Percentiles rank a stretch among this genome's conserved stretches.
These are phyloP conservation scores for Cladophialophora carrionii DNA, from an alignment of 2,329 filamentous ascomycete genomes.

Conservation along the genomic window DNA sequence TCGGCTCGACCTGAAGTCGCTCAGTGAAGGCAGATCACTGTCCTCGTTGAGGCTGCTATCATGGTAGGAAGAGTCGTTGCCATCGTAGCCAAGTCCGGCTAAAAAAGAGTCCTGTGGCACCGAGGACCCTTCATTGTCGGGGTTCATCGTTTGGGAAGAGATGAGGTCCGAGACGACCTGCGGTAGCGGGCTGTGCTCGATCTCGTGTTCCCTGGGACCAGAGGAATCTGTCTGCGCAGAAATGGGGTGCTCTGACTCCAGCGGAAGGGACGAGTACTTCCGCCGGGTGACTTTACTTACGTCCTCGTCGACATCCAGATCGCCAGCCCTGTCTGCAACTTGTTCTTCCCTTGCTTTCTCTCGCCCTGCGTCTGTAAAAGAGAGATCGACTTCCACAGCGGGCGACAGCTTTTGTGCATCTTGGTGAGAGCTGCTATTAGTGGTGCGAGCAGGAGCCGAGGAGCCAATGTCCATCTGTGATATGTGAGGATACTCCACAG, in stretches of 20 bases:
- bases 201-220: background rate
- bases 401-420: conserved; percentile 37
- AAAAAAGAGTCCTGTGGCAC: conserved; percentile 30
- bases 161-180: background rate
- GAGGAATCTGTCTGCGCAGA: conserved; percentile 1
- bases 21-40: conserved; percentile 36
- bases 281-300: conserved; percentile 2
- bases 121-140: conserved; percentile 11
- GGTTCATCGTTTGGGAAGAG: conserved; percentile 1
- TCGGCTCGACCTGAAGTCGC: conserved; percentile 32
- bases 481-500: conserved; percentile 38
- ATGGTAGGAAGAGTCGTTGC: conserved; percentile 33
- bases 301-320: conserved; percentile 7
- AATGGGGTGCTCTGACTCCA: background rate
- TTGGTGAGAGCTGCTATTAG: conserved; percentile 36
- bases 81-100: conserved; percentile 33
- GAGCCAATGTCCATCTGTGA: conserved; percentile 34
- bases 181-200: background rate
- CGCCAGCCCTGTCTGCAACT: background rate
- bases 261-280: background rate
- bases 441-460: conserved; percentile 17
- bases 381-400: conserved; percentile 24
- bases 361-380: conserved; percentile 21
- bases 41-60: conserved; percentile 26
- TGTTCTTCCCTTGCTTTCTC: background rate